Percentiles rank a stretch among this genome's conserved stretches.
These are phyloP conservation scores for Coniella lustricola DNA, from an alignment of 2,329 filamentous ascomycete genomes.

Conservation along the genomic window DNA sequence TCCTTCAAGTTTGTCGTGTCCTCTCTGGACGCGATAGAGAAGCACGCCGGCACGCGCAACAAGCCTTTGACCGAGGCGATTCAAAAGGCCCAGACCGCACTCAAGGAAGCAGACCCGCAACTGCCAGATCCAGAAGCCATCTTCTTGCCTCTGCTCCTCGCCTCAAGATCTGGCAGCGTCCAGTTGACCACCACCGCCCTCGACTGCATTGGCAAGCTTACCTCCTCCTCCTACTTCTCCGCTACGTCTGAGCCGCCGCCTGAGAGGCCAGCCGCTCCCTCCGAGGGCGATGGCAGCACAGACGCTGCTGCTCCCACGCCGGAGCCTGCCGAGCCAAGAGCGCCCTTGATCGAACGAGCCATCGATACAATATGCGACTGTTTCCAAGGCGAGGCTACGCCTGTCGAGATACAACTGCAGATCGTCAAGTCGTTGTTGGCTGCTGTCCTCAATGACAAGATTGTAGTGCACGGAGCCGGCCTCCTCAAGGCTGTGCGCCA, in stretches of 20 bases:
- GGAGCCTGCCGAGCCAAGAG: constrained; percentile 35
- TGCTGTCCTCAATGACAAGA: constrained; percentile 96
- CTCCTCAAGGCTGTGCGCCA: constrained; percentile 93
- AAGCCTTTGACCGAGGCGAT: constrained; percentile 78
- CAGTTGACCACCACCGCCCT: constrained; percentile 82
- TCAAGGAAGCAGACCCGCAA: constrained; percentile 75
- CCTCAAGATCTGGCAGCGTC: constrained; percentile 78
- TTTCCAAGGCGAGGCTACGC: constrained; percentile 93
- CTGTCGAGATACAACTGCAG: constrained; percentile 87
- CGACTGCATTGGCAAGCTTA: constrained; percentile 97
- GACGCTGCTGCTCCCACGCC: constrained; percentile 39
- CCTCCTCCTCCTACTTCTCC: constrained; percentile 97
- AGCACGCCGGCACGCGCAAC: constrained; percentile 71
- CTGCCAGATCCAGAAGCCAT: constrained; percentile 85
- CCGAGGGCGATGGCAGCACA: background rate
- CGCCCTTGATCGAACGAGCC: constrained; percentile 88
- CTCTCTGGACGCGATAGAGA: constrained; percentile 83
- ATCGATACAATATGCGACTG: constrained; percentile 99
- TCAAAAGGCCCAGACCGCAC: constrained; percentile 72
- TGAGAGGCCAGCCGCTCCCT: constrained; percentile 34
- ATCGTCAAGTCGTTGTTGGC: constrained; percentile 96
- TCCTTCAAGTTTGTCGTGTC: constrained; percentile 94
- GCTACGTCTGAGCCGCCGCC: constrained; percentile 43
- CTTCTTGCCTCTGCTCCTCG: constrained; percentile 84
- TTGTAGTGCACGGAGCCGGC: constrained; percentile 93